Evolutionary conservation across 164 flowering plant genomes (phyloP).

Genomic region (Chimonanthus salicifolius): DNA sequence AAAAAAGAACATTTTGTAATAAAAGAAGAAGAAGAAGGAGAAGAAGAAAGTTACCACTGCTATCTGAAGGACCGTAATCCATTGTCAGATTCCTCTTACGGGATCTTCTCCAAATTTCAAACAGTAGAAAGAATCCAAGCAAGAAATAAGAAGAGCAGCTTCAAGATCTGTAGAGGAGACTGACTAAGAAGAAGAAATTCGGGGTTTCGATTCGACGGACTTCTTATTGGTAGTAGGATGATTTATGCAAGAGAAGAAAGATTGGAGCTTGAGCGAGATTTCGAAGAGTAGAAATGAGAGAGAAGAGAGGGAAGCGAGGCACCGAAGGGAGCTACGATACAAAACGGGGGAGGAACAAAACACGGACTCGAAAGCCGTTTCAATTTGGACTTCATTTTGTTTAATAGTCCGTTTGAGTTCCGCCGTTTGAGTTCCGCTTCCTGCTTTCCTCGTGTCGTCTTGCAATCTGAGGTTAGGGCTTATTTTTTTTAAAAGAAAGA

Average conservation of each 20-base stretch:
- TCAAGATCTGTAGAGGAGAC: not conserved
- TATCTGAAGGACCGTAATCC: conserved; percentile 52
- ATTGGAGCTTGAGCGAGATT: not conserved
- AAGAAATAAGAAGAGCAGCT: not conserved
- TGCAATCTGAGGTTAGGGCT: not conserved
- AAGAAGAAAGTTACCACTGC: conserved; percentile 25
- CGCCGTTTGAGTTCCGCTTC: not conserved
- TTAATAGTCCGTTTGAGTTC: not conserved
- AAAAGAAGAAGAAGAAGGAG: not conserved
- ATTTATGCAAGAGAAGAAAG: not conserved
- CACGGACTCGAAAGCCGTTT: not conserved
- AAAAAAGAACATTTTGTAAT: not conserved
- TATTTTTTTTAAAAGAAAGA: too few species aligned
- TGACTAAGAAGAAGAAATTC: not conserved
- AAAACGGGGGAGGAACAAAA: not conserved
- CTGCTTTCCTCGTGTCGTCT: not conserved
- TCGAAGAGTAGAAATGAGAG: not conserved
- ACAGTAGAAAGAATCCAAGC: not conserved
- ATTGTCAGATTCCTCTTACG: conserved; percentile 18
- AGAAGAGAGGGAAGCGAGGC: not conserved
- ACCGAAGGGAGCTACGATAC: not conserved
- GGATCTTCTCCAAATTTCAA: not conserved
- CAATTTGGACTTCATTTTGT: not conserved
- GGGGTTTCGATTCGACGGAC: not conserved
- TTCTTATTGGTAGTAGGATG: not conserved